These are phyloP conservation scores for Salicornia ramosissima DNA, from an alignment of 148 eudicot genomes.

Conservation along the genomic window DNA sequence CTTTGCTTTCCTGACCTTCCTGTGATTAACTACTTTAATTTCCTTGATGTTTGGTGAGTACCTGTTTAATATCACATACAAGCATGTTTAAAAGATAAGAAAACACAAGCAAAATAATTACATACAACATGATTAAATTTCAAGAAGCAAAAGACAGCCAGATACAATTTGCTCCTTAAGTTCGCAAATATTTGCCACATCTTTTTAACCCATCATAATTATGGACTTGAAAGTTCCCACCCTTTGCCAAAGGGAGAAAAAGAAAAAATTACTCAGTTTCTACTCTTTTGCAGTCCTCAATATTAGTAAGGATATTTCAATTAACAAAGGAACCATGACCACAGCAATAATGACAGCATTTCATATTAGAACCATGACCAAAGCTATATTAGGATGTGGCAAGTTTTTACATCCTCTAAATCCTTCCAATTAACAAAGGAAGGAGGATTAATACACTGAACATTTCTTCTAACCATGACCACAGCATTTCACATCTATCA, in stretches of 20 bases:
- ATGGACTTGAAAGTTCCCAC: not conserved
- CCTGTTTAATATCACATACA: conserved; percentile 31
- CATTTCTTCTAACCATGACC: not conserved
- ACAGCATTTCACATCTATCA: not conserved
- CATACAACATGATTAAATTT: not conserved
- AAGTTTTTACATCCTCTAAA: too few relatives aligned
- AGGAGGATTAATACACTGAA: not conserved
- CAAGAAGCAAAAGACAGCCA: not conserved
- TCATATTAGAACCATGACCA: too few relatives aligned
- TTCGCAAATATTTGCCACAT: not conserved
- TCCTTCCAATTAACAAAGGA: too few relatives aligned
- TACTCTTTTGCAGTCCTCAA: not conserved
- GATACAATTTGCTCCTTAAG: not conserved
- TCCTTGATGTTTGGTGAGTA: conserved; percentile 90
- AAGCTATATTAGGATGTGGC: too few relatives aligned
- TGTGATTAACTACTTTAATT: conserved; percentile 62
- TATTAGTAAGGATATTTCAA: too few relatives aligned
- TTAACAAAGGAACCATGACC: too few relatives aligned
- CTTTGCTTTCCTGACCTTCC: conserved; percentile 90
- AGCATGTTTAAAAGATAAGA: not conserved
- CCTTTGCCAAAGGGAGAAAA: not conserved
- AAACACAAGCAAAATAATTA: too few relatives aligned
- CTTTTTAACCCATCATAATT: not conserved
- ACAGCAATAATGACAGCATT: too few relatives aligned
- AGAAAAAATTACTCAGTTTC: too few relatives aligned